These are phyloP conservation scores for Ramalina peruviana DNA, from an alignment of 495 filamentous ascomycete species.

Conservation along the genomic window DNA sequence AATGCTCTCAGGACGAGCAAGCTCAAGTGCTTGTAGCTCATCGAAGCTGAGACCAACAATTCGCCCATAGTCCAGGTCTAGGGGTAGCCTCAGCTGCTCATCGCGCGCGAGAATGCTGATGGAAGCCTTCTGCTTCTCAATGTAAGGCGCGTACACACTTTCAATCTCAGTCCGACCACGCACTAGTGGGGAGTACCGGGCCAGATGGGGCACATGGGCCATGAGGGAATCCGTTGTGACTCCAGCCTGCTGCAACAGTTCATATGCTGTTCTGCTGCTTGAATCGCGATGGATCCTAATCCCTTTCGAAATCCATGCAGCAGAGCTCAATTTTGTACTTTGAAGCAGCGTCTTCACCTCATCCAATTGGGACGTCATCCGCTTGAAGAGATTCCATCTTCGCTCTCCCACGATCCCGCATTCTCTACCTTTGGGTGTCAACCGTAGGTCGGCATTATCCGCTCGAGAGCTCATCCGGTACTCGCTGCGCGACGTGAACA, in stretches of 20 bases:
- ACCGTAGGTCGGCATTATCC: constrained; percentile 83
- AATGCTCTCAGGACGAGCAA: constrained; percentile 62
- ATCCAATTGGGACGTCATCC: constrained; percentile 46
- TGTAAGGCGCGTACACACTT: constrained; percentile 71
- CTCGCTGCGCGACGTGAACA: constrained; percentile 95
- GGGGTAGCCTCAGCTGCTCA: constrained; percentile 58
- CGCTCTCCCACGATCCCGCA: constrained; percentile 67
- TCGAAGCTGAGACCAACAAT: constrained; percentile 64
- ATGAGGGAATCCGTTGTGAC: constrained; percentile 42
- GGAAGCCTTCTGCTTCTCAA: constrained; percentile 49
- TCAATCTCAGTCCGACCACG: constrained; percentile 61
- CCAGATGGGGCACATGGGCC: constrained; percentile 38
- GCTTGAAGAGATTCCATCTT: constrained; percentile 59
- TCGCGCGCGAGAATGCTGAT: constrained; percentile 57
- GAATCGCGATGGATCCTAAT: constrained; percentile 50
- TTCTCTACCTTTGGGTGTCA: constrained; percentile 63
- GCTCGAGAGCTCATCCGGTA: constrained; percentile 83
- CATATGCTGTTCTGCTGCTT: constrained; percentile 50
- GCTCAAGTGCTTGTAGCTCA: constrained; percentile 56
- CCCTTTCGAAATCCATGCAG: constrained; percentile 54
- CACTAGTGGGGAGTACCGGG: constrained; percentile 40
- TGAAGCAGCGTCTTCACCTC: constrained; percentile 48
- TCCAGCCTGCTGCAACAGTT: constrained; percentile 52
- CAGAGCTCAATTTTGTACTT: constrained; percentile 36
- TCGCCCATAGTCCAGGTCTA: constrained; percentile 60